A percentile compares a stretch with the other conserved stretches of the same genome.
Evolutionary conservation across 1,284 basidiomycete species (phyloP).

Genomic region (Thecaphora thlaspeos): DNA sequence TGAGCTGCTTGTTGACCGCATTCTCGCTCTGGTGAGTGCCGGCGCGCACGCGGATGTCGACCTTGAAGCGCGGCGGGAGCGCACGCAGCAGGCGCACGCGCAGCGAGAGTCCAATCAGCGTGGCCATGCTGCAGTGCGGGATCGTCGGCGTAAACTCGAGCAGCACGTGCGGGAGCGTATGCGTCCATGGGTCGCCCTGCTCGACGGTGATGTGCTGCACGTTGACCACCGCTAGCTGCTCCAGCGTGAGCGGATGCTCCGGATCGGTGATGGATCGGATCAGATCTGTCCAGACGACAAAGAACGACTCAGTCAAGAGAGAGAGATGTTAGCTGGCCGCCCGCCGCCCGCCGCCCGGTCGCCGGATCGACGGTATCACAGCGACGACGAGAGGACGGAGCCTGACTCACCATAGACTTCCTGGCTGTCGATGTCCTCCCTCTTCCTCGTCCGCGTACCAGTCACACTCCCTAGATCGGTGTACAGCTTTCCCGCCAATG

Average conservation of each 20-base stretch:
- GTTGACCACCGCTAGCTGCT: slow-evolving; percentile 93
- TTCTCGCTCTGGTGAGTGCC: slow-evolving; percentile 94
- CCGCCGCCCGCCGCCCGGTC: no score
- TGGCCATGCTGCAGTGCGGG: slow-evolving; percentile 97
- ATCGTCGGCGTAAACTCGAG: slow-evolving; percentile 78
- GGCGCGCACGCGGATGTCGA: slow-evolving; percentile 88
- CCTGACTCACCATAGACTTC: slow-evolving; percentile 44
- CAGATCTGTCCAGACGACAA: slow-evolving; percentile 63
- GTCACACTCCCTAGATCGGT: no score
- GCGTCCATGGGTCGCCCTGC: slow-evolving; percentile 28
- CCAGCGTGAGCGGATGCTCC: slow-evolving; percentile 91
- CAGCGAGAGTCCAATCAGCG: slow-evolving; percentile 89
- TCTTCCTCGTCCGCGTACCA: no score
- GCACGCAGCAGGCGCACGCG: slow-evolving; percentile 86
- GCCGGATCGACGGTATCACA: no score
- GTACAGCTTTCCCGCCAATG: no score
- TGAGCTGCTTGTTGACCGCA: slow-evolving; percentile 96
- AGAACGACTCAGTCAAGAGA: no score
- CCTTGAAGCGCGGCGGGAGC: slow-evolving; percentile 86
- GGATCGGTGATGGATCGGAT: slow-evolving; percentile 92
- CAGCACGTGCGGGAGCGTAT: slow-evolving; percentile 63
- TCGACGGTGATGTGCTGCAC: slow-evolving; percentile 77
- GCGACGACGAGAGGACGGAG: no score
- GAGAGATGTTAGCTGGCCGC: no score
- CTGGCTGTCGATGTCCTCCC: slow-evolving; percentile 36